A percentile compares a stretch with the other conserved stretches of the same genome.
Evolutionary conservation across 2,329 filamentous ascomycete genomes (phyloP).

Genomic region (Talaromyces albobiverticillius): DNA sequence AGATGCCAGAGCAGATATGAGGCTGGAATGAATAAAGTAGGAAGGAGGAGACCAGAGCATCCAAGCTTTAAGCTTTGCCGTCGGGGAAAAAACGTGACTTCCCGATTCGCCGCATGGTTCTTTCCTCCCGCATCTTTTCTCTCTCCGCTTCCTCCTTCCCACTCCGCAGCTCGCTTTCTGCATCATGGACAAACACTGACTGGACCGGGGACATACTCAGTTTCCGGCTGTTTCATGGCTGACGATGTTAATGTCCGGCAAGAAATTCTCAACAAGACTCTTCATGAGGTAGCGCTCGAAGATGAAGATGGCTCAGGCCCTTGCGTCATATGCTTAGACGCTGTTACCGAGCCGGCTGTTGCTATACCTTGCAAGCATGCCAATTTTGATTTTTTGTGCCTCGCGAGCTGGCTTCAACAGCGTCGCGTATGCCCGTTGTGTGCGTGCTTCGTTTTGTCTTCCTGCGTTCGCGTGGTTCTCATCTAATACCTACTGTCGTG

Average conservation of each 20-base stretch:
- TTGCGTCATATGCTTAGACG: constrained; percentile 86
- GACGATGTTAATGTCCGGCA: constrained; percentile 41
- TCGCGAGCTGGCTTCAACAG: constrained; percentile 76
- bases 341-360: constrained; percentile 67
- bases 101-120: background rate
- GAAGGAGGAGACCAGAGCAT: background rate
- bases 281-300: constrained; percentile 42
- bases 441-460: constrained; percentile 34
- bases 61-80: constrained; percentile 5
- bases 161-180: background rate
- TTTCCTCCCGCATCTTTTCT: background rate
- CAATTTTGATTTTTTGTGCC: constrained; percentile 81
- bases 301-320: constrained; percentile 41
- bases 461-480: background rate
- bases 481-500: background rate
- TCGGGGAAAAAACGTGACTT: constrained; percentile 8
- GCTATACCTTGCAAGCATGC: constrained; percentile 74
- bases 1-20: constrained; percentile 1
- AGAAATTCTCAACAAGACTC: constrained; percentile 43
- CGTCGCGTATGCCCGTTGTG: constrained; percentile 76
- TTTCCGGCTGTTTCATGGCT: constrained; percentile 27
- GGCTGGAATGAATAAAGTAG: too few relatives aligned
- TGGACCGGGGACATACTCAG: background rate
- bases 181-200: constrained; percentile 11
- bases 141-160: background rate